Evolutionary conservation across 2,329 filamentous ascomycete species (phyloP).

Genomic region (Cercospora beticola): DNA sequence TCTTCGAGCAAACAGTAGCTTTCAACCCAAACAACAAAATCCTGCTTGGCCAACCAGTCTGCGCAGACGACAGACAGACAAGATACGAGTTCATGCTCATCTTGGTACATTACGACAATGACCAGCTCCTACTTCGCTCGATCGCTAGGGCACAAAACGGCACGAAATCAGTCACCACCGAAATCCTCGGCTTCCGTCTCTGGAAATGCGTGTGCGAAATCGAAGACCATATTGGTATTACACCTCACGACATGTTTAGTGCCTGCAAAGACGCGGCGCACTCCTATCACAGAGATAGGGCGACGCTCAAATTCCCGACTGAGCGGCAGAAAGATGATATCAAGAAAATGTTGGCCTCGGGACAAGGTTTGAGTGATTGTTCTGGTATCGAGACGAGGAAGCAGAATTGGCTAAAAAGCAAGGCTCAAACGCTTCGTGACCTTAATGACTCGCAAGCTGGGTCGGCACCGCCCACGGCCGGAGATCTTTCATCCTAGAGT

Average conservation of each 20-base stretch:
- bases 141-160: background rate
- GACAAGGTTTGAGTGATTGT: background rate
- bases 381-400: background rate
- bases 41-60: background rate
- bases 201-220: background rate
- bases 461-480: background rate
- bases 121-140: background rate
- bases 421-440: background rate
- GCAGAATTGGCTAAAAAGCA: background rate
- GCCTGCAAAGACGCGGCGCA: background rate
- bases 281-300: background rate
- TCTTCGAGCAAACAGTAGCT: background rate
- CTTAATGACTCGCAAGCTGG: background rate
- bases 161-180: background rate
- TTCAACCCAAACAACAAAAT: background rate
- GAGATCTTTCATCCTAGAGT: background rate
- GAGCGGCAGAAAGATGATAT: background rate
- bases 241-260: background rate
- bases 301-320: background rate
- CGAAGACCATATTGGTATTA: background rate
- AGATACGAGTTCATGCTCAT: background rate
- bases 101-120: background rate
- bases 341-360: background rate
- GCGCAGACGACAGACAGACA: background rate
- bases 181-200: background rate